Evolutionary conservation across 2,329 filamentous ascomycete species (phyloP), one percentile per base, ranked within the genome.

Genomic region (Botryotinia globosa): DNA sequence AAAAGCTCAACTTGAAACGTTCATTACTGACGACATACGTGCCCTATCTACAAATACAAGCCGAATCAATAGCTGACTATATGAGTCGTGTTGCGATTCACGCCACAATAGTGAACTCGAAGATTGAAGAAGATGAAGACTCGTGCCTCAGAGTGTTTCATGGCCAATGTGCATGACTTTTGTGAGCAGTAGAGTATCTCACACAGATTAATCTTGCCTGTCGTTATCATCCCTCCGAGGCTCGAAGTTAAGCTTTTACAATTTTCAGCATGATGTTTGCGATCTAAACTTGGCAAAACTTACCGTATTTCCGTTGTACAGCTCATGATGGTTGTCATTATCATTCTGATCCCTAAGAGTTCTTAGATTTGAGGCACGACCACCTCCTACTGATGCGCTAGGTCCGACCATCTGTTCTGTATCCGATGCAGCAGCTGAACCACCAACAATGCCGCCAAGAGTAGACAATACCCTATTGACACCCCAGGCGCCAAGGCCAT

Each of bases 271-370:
- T 37, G 5, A 20, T 39, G 20, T 6, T 39, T 62, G 20, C 42
- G n/a, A 4, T 18, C 29, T 10, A 65, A 16, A 39, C 5, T 10
- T 37, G 25, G 18, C 54, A 8, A 12, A 34, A 75, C 77, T 82
- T 85, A 94, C 92, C 80, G 93, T 93, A 79, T 97, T 98, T 1
- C 94, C 94, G 79, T 98, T 98, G 80, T 98, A 97, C 64, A 97
- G 87, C 79, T 97, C 91, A 62, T 89, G 87, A 75, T 90, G 86
- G 72, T 87, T 82, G 70, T 85, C 84, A 56, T 85, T 84, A 74
- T 87, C 84, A 32, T 86, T 83, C 56, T 86, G 83, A 73, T 90
- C 87, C 75, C 83, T 82, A 71, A 90, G 81, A 0, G 87, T 89
- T 67, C 85, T 82, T 39, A 87, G 81, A 56, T 83, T 84, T n/a